Base-by-base conservation (phyloP, 495 filamentous ascomycete species). In the Neurospora sp. region DNA sequence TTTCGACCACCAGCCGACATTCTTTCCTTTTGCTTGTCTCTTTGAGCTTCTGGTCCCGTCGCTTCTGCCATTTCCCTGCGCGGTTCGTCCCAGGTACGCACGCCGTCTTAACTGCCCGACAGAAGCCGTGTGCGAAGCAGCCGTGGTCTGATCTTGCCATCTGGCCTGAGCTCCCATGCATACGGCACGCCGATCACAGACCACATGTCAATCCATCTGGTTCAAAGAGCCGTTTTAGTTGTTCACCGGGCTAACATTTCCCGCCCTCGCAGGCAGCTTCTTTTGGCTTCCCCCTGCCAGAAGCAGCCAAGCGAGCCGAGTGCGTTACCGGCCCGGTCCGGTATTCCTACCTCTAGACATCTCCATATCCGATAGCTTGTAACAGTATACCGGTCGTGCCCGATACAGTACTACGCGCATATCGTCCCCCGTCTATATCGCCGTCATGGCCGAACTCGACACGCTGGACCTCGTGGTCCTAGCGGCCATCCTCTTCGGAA, bases 401-500 rank as follows among this genome's bases (percentile, higher is more conserved):
- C 12, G 12, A 14, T 38, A 3, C 68, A 14, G 20, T 20, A 20
- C 31, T 16, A 10, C 68, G 38, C 68, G 31, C n/a, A 41, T 44
- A 39, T 37, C 35, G 6, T 6, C 14, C 38, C 68, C 68, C 8
- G 38, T 42, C 3, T n/a, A 39, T 45, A 40, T 40, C 53, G 65
- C 73, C 76, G 71, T 78, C 69, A 99, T 99, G 96, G 92, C 94
- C 74, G 93, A 97, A 87, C 91, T 99, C 78, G 96, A 99, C 79
- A 97, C 93, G 4, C 85, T 98, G 83, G 96, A 99, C 86, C 84
- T 98, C 73, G 81, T 96, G 75, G 96, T 99, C 86, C 92, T 99
- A 74, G 89, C 87, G 73, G 89, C 86, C 73, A 90, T 98, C 74
- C 86, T 98, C 39, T 81, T 96, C 70, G 96, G 94, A 73, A 97